Conservation (phyloP, 2,329 filamentous ascomycete species). For the Claviceps capensis region DNA sequence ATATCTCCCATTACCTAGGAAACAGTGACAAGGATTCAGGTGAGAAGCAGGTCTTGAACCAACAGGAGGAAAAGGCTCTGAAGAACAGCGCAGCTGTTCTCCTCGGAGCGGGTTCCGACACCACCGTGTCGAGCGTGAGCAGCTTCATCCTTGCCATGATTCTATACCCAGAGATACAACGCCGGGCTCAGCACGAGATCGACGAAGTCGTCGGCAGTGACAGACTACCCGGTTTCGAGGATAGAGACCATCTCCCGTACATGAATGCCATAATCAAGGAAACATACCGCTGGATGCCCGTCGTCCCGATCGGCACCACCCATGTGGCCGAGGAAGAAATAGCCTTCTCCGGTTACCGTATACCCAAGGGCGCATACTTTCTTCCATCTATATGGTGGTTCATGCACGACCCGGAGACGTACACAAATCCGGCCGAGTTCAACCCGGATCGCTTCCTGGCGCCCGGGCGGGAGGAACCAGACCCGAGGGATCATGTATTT, state of each 20-base stretch:
- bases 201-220: conserved; percentile 27
- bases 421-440: conserved; percentile 28
- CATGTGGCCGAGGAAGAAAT: conserved; percentile 21
- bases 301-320: conserved; percentile 22
- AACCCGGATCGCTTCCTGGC: conserved; percentile 20
- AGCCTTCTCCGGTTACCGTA: conserved; percentile 9
- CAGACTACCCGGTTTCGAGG: conserved; percentile 27
- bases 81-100: conserved; percentile 2
- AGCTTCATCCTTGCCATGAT: conserved; percentile 33
- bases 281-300: conserved; percentile 16
- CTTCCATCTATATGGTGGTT: conserved; percentile 16
- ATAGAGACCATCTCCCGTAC: conserved; percentile 31
- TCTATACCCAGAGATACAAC: conserved; percentile 27
- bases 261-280: conserved; percentile 18
- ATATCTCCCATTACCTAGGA: conserved; percentile 11
- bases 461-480: conserved; percentile 12
- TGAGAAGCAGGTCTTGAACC: neutral
- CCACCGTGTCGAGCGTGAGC: neutral
- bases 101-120: conserved; percentile 9
- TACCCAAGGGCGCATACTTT: conserved; percentile 16
- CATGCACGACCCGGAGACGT: conserved; percentile 56
- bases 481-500: conserved; percentile 16
- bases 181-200: conserved; percentile 25
- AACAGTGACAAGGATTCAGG: neutral
- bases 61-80: conserved; percentile 1